Conservation (phyloP, 441 rosid species). For the Adansonia rubrostipa region DNA sequence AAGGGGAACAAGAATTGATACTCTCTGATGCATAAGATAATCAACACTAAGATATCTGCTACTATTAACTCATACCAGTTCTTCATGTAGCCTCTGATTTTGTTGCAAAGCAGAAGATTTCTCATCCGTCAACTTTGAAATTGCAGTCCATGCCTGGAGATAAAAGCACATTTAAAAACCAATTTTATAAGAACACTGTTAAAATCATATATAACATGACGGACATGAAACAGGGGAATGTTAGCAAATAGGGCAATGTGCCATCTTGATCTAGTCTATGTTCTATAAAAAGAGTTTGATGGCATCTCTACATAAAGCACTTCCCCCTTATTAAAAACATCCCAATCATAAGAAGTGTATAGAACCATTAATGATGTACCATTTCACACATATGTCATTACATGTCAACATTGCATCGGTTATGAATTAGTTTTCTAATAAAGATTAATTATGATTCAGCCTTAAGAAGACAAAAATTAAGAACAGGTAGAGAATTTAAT, state of each 20-base stretch:
- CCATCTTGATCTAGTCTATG: not conserved
- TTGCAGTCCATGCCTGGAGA: slow-evolving; percentile 52
- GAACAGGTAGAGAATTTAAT: not conserved
- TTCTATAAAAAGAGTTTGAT: not conserved
- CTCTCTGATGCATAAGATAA: slow-evolving; percentile 1
- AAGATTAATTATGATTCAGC: not conserved
- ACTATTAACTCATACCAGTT: slow-evolving; percentile 60
- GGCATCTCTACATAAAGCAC: not conserved
- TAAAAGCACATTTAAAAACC: slow-evolving; percentile 19
- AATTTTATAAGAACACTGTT: not conserved
- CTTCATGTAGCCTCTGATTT: slow-evolving; percentile 60
- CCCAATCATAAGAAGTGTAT: not conserved
- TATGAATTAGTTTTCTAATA: slow-evolving; percentile 1
- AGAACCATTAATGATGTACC: not conserved
- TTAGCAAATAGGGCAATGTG: not conserved
- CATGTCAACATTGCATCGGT: not conserved
- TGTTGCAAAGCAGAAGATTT: slow-evolving; percentile 61
- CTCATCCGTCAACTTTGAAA: slow-evolving; percentile 84
- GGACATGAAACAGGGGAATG: not conserved
- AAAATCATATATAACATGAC: not conserved
- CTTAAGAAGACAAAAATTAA: not conserved
- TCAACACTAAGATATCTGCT: slow-evolving; percentile 11
- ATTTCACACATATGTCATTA: not conserved
- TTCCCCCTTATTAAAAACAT: not conserved
- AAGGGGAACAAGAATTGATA: not conserved